Percentiles rank a stretch among this genome's conserved stretches.
phyloP scores from a whole-genome alignment of 805 yeast species.

The Grigorovia jiainica region DNA sequence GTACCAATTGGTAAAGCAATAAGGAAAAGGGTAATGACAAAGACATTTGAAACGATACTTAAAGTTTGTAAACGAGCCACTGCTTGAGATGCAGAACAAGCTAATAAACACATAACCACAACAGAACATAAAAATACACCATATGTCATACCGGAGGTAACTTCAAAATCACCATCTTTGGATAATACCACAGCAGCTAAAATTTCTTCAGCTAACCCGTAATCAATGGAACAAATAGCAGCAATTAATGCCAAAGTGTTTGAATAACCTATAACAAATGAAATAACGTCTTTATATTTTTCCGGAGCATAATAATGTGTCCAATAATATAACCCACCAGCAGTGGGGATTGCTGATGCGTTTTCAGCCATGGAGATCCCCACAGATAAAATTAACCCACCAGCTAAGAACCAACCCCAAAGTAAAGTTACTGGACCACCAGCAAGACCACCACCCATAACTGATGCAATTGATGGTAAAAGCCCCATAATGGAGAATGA shows the following conservation, averaged over 20 bases:
- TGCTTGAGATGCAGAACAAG: slow-evolving; percentile 47
- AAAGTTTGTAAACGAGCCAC: slow-evolving; percentile 52
- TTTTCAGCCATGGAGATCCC: slow-evolving; percentile 58
- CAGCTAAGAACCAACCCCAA: slow-evolving; percentile 66
- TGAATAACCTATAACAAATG: slow-evolving; percentile 57
- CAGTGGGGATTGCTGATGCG: slow-evolving; percentile 63
- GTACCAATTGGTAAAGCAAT: slow-evolving; percentile 62
- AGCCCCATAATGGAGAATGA: slow-evolving; percentile 69
- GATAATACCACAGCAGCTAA: slow-evolving; percentile 48
- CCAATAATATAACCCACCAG: slow-evolving; percentile 68
- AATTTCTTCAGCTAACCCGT: slow-evolving; percentile 56
- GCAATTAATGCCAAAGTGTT: slow-evolving; percentile 59
- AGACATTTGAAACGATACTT: slow-evolving; percentile 46
- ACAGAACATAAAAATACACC: slow-evolving; percentile 60
- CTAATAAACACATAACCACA: slow-evolving; percentile 40
- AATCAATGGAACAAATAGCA: slow-evolving; percentile 58
- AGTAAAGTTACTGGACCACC: slow-evolving; percentile 53
- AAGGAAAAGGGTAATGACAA: slow-evolving; percentile 43
- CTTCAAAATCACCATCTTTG: slow-evolving; percentile 45
- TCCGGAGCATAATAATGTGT: slow-evolving; percentile 59
- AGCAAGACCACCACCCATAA: slow-evolving; percentile 41
- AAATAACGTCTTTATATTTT: slow-evolving; percentile 39
- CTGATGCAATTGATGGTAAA: slow-evolving; percentile 53
- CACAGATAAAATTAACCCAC: slow-evolving; percentile 42
- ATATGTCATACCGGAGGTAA: slow-evolving; percentile 45